Percentiles rank a stretch among this genome's conserved stretches.
Evolutionary conservation across 495 filamentous ascomycete species (phyloP).

Genomic region (Trichocladium antarcticum): DNA sequence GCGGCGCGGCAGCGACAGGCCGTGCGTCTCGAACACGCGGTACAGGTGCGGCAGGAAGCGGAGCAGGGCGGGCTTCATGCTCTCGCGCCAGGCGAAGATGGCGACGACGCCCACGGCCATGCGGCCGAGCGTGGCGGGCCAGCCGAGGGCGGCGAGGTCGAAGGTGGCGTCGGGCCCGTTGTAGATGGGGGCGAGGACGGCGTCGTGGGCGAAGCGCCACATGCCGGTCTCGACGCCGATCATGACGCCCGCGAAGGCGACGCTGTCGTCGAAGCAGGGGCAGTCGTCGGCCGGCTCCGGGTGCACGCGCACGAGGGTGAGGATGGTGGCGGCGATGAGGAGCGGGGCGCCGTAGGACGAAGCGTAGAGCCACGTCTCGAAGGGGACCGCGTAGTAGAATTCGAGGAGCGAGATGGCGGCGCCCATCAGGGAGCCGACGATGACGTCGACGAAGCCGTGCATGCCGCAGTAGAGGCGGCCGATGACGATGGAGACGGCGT

Average conservation of each 20-base stretch:
- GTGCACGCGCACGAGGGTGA: constrained; percentile 74
- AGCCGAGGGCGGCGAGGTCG: constrained; percentile 44
- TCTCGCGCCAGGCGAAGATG: constrained; percentile 79
- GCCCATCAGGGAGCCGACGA: constrained; percentile 66
- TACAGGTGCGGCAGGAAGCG: constrained; percentile 73
- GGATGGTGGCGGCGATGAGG: constrained; percentile 49
- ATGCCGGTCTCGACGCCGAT: constrained; percentile 68
- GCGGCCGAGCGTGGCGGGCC: constrained; percentile 48
- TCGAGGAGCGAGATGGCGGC: constrained; percentile 55
- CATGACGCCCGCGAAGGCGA: constrained; percentile 81
- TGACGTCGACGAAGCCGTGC: constrained; percentile 91
- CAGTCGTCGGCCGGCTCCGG: constrained; percentile 95
- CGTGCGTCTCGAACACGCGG: constrained; percentile 67
- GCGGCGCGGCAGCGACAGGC: constrained; percentile 65
- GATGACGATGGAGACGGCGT: constrained; percentile 79
- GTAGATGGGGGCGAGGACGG: constrained; percentile 47
- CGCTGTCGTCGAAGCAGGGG: constrained; percentile 94
- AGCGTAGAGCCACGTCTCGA: constrained; percentile 55
- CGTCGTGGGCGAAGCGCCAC: constrained; percentile 60
- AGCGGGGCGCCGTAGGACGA: constrained; percentile 48
- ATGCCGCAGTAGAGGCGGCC: constrained; percentile 94
- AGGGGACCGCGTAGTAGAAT: constrained; percentile 52
- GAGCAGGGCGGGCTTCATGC: constrained; percentile 74
- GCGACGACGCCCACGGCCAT: constrained; percentile 68
- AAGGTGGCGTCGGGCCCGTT: constrained; percentile 45